A percentile compares a stretch with the other conserved stretches of the same genome.
phyloP scores from a whole-genome alignment of 345 rosid genomes.

The Fremontodendron californicum region DNA sequence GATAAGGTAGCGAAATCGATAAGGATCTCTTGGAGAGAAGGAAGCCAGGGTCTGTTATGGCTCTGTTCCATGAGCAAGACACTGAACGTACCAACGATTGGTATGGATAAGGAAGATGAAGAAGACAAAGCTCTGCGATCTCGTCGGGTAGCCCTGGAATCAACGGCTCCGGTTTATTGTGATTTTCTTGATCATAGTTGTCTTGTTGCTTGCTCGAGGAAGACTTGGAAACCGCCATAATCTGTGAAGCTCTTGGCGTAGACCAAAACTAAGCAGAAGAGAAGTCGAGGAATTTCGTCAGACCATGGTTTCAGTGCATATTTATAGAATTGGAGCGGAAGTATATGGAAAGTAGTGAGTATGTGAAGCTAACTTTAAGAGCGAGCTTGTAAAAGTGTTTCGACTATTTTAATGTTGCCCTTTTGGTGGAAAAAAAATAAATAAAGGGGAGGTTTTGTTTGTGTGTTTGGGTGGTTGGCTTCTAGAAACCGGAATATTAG shows the following conservation, averaged over 20 bases:
- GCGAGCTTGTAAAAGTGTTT: neutral
- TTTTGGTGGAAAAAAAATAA: neutral
- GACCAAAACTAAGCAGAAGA: neutral
- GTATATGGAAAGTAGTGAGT: neutral
- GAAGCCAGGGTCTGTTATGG: slow-evolving; percentile 47
- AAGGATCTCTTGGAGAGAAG: slow-evolving; percentile 38
- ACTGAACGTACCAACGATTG: slow-evolving; percentile 53
- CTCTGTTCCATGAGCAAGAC: slow-evolving; percentile 63
- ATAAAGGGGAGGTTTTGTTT: neutral
- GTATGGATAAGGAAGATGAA: slow-evolving; percentile 60
- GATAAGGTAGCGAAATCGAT: slow-evolving; percentile 43
- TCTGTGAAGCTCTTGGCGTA: neutral
- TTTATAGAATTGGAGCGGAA: neutral
- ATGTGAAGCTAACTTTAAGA: slow-evolving; percentile 1
- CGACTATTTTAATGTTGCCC: neutral
- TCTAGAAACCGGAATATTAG: slow-evolving; percentile 14
- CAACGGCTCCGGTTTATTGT: slow-evolving; percentile 32
- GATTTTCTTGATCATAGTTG: neutral
- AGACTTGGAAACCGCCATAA: slow-evolving; percentile 9
- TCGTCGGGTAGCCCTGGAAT: slow-evolving; percentile 74
- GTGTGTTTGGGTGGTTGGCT: neutral
- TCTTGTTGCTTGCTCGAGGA: neutral
- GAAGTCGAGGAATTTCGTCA: neutral
- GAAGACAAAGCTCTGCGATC: slow-evolving; percentile 60
- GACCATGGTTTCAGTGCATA: neutral